These are phyloP conservation scores for Umbelopsis sp. DNA, from an alignment of 192 early-diverging fungal genomes.

Conservation along the genomic window DNA sequence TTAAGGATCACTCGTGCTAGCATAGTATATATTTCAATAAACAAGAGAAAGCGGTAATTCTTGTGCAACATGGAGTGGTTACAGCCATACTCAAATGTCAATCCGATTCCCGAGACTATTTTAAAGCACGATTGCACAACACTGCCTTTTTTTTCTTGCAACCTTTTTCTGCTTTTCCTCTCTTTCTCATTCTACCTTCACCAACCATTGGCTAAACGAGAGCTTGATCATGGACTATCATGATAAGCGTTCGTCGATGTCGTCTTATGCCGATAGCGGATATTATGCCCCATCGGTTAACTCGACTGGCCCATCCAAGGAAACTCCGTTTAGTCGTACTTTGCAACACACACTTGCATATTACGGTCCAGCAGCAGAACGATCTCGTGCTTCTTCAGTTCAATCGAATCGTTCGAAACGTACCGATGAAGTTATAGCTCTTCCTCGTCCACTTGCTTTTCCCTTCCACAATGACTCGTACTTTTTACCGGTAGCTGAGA, in stretches of 20 bases:
- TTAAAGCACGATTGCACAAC: slow-evolving; percentile 1
- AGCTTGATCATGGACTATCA: not conserved
- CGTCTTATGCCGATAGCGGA: slow-evolving; percentile 36
- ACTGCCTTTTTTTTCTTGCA: not conserved
- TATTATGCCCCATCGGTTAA: slow-evolving; percentile 29
- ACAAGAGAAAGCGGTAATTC: not conserved
- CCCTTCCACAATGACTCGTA: slow-evolving; percentile 43
- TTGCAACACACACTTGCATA: not conserved
- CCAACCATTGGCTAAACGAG: not conserved
- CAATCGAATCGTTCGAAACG: not conserved
- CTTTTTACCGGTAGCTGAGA: slow-evolving; percentile 40
- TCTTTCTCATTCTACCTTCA: not conserved
- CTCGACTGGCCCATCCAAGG: slow-evolving; percentile 8
- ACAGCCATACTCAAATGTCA: slow-evolving; percentile 1
- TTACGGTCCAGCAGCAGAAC: slow-evolving; percentile 7
- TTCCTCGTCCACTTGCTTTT: slow-evolving; percentile 39
- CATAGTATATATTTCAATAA: not conserved
- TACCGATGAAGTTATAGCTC: slow-evolving; percentile 32
- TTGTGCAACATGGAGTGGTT: slow-evolving; percentile 11
- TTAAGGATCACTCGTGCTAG: not conserved
- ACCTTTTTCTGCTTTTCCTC: not conserved
- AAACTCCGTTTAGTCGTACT: not conserved
- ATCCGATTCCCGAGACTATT: slow-evolving; percentile 9
- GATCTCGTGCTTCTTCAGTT: slow-evolving; percentile 4
- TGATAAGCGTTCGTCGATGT: slow-evolving; percentile 19